Conservation (phyloP, 495 filamentous ascomycete species). For the Penicillium samsonianum region DNA sequence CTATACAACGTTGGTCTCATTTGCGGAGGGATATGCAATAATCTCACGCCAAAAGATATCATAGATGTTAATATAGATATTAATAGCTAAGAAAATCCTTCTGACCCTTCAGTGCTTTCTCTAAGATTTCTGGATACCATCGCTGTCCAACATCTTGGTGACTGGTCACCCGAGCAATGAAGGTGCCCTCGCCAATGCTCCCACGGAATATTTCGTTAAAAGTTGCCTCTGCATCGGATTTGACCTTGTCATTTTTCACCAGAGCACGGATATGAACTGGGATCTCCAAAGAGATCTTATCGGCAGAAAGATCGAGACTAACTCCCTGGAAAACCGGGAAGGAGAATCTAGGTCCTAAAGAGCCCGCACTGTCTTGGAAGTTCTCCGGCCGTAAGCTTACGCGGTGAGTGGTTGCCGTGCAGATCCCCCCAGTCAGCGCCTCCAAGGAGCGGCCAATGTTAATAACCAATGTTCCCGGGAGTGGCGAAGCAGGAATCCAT, state of each 20-base stretch:
- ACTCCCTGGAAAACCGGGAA: slow-evolving; percentile 94
- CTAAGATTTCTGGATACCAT: slow-evolving; percentile 74
- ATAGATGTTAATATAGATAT: not conserved
- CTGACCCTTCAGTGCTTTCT: slow-evolving; percentile 34
- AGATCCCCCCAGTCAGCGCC: slow-evolving; percentile 86
- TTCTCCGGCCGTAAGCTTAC: slow-evolving; percentile 51
- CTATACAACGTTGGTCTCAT: slow-evolving; percentile 16
- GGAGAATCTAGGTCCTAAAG: slow-evolving; percentile 69
- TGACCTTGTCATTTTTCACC: slow-evolving; percentile 40
- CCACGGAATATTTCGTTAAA: slow-evolving; percentile 47
- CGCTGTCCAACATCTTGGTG: slow-evolving; percentile 85
- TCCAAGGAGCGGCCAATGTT: slow-evolving; percentile 93
- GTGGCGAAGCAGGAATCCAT: slow-evolving; percentile 68
- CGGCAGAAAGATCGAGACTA: slow-evolving; percentile 75
- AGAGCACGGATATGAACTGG: slow-evolving; percentile 61
- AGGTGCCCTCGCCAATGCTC: slow-evolving; percentile 78
- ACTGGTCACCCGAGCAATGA: slow-evolving; percentile 80
- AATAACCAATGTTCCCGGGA: slow-evolving; percentile 67
- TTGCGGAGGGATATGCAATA: not conserved
- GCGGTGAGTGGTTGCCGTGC: slow-evolving; percentile 81
- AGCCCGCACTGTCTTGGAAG: slow-evolving; percentile 28
- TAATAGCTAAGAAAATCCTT: slow-evolving; percentile 17
- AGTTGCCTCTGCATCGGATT: slow-evolving; percentile 47
- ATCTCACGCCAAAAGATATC: not conserved
- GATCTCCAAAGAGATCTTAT: slow-evolving; percentile 68